Conservation (phyloP, 192 early-diverging fungal species). For the Backusella parvicylindrica region DNA sequence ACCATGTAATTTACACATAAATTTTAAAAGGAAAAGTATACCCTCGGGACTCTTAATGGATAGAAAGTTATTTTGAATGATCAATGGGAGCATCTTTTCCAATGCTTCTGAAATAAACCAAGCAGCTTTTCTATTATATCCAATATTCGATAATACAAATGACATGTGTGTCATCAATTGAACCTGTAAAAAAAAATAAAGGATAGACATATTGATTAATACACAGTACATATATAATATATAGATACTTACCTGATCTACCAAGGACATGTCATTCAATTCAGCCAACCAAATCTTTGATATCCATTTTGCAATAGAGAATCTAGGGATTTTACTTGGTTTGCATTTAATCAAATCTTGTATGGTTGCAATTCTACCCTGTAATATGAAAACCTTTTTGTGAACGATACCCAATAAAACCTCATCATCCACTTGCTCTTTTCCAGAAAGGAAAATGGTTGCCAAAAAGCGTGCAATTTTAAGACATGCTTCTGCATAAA, state of each 20-base stretch:
- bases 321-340: constrained; percentile 42
- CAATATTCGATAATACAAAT: constrained; percentile 10
- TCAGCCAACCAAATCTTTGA: constrained; percentile 44
- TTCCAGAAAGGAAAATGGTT: constrained; percentile 33
- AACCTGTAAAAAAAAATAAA: background rate
- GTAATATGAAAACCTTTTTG: constrained; percentile 14
- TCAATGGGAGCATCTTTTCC: constrained; percentile 3
- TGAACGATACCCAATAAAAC: constrained; percentile 15
- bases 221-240: background rate
- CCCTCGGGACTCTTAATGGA: constrained; percentile 33
- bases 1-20: constrained; percentile 60
- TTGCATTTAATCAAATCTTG: constrained; percentile 3
- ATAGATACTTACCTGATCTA: constrained; percentile 45
- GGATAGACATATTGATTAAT: too few species aligned
- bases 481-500: constrained; percentile 60
- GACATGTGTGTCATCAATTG: constrained; percentile 11
- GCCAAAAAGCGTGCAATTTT: constrained; percentile 63
- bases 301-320: constrained; percentile 58
- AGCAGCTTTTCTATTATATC: constrained; percentile 19
- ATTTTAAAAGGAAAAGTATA: constrained; percentile 53
- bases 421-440: background rate
- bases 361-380: background rate
- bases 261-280: constrained; percentile 46
- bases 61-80: background rate
- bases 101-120: constrained; percentile 9